Evolutionary conservation across 805 yeast genomes (phyloP), one percentile per base, ranked within the genome.

Genomic region (Nakazawaea wyomingensis): DNA sequence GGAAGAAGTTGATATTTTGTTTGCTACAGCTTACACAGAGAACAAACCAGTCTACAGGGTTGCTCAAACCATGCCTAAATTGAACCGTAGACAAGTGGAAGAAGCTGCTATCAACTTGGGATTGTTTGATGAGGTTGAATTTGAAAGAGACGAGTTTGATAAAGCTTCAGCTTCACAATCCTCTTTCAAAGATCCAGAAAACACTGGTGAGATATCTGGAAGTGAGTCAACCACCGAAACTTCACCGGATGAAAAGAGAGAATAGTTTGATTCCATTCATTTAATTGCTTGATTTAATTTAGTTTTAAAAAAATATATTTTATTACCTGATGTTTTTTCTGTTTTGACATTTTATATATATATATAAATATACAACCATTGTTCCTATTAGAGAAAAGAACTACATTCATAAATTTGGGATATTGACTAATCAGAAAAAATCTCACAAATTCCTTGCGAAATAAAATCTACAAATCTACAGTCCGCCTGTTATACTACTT

Each of bases 1-100:
- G 61, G 90, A 83, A 61, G 87, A 82, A 56, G 75, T 83, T 59
- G 90, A 83, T 57, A 79, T 80, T 55, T 79, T 83, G 44, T 78
- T 64, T 49, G 85, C 85, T 54, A 77, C 75, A 63, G 74, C 84
- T 6, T 56, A 49, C 45, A 69, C 62, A 36, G 89, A 83, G 48
- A 70, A 71, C 39, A 71, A 71, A 50, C 72, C 69, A 48, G 76
- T 82, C 27, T 82, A 71, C 73, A 69, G 76, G 59, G 82, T 83
- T 37, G 89, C 89, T 39, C 68, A 71, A 31, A 64, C 71, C 43
- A 54, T 82, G 70, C 87, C 87, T 31, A 74, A 72, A 58, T 68
- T 83, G 46, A 57, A 74, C n/a, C 60, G 60, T 48, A 64, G 66
- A 45, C 80, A 81, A 60, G 72, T 82, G 51, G 85, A 79, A 59